Base-by-base conservation (phyloP, 768 basidiomycete genomes). In the Filobasidium floriforme region DNA sequence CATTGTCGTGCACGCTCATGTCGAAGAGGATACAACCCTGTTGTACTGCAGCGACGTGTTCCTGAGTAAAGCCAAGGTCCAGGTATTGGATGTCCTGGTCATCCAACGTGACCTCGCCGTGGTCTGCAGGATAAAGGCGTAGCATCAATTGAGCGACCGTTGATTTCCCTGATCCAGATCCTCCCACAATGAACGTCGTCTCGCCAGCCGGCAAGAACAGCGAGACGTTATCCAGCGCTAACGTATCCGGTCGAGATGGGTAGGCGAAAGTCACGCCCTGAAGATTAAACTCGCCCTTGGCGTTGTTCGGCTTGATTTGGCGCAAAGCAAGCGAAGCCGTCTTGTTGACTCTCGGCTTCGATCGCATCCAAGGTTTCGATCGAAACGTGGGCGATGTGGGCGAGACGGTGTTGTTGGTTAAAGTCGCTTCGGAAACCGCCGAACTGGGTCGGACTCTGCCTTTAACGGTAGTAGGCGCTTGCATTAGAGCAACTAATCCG, bases 1-100 rank as follows among this genome's bases (percentile, higher is more conserved):
- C 84, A 72, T 97, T 97, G 71, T 93, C 89, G 71, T 88, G 87
- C 0, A 97, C 81, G 14, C 81, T 87, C 73, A 86, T 84, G 61
- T 89, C 88, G 70, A 91, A 90, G 4, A 96, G 80, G 57, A 92
- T 86, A 63, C 78, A 79, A 32, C 86, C 86, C 54, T 85, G 85
- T 78, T 96, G 92, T 19, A 99, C 87, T 11, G 86, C 86, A 0
- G 86, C 87, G 44, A 97, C 83, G 70, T 89, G 84, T 10, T 80
- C 76, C 5, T 85, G 80, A n/a, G 86, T 81, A 85, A 87, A 96
- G 1, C 74, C 71, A 26, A 83, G 80, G 71, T 93, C 90, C 65
- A 94, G 83, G 75, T 85, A 88, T 15, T 82, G 79, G n/a, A 90
- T 78, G 41, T 87, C 85, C 71, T 90, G 87, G 68, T 93, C 88